Evolutionary conservation across 495 filamentous ascomycete species (phyloP).

Genomic region (Achaetomiella virescens): DNA sequence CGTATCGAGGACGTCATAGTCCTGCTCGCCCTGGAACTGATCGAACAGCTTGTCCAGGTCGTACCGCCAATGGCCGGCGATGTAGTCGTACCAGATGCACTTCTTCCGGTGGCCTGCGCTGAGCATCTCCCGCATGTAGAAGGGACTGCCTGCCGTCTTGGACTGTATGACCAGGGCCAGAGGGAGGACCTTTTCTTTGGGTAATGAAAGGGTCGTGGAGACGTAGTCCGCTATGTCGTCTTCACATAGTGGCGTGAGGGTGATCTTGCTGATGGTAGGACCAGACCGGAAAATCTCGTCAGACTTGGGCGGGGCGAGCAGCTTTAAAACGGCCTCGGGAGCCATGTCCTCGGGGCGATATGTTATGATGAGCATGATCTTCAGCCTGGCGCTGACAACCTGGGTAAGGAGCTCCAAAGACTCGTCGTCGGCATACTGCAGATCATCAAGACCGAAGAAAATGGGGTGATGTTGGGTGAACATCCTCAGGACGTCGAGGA

Average conservation of each 20-base stretch:
- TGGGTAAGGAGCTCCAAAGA: slow-evolving; percentile 71
- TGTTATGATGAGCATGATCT: slow-evolving; percentile 70
- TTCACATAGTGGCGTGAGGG: slow-evolving; percentile 61
- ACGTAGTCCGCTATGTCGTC: slow-evolving; percentile 72
- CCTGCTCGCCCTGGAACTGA: slow-evolving; percentile 68
- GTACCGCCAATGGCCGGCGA: slow-evolving; percentile 70
- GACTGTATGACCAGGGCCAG: slow-evolving; percentile 71
- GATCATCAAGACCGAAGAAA: slow-evolving; percentile 76
- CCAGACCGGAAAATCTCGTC: slow-evolving; percentile 41
- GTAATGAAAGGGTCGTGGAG: slow-evolving; percentile 60
- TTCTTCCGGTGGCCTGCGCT: slow-evolving; percentile 76
- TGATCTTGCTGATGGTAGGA: slow-evolving; percentile 57
- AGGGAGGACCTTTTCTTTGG: slow-evolving; percentile 53
- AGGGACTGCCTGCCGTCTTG: slow-evolving; percentile 76
- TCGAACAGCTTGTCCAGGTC: slow-evolving; percentile 76
- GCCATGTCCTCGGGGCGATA: slow-evolving; percentile 51
- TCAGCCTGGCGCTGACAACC: slow-evolving; percentile 64
- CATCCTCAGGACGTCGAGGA: slow-evolving; percentile 74
- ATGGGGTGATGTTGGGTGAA: slow-evolving; percentile 74
- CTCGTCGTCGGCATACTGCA: slow-evolving; percentile 83
- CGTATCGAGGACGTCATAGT: slow-evolving; percentile 70
- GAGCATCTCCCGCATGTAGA: slow-evolving; percentile 88
- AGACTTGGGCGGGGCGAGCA: slow-evolving; percentile 42
- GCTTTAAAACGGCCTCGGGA: slow-evolving; percentile 39
- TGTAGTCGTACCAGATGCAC: slow-evolving; percentile 86